Evolutionary conservation across 331 rosid genomes (phyloP), one percentile per base, ranked within the genome.

Genomic region (Arachis monticola): DNA sequence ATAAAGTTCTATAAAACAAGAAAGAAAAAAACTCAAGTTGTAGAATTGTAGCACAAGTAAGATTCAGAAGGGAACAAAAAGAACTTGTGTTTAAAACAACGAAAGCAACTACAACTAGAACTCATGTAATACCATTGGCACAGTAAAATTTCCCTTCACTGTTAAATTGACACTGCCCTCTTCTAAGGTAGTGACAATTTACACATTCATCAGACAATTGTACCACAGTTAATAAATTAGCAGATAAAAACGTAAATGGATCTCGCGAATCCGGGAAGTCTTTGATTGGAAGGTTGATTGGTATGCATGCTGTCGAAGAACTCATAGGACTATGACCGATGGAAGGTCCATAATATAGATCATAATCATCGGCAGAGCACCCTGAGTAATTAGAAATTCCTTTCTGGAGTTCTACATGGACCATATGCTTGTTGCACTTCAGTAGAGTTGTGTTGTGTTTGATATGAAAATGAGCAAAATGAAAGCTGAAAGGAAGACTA

Each of bases 281-380:
- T 12, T 52, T 60, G 17, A 11, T 22, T 44, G 77, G 88, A 67
- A 83, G 75, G 13, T 30, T 61, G 55, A 64, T 2, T 10, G 2
- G 14, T 61, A 62, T n/a, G 51, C 90, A 79, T 1, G 0, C 1
- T 1, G 72, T 3, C 13, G 30, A 61, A 1, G 40, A 1, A 1
- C 0, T 6, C 8, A 6, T 0, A 11, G 30, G 0, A 9, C 5
- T 31, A 6, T 47, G 1, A 17, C 1, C 0, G 8, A 6, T 8
- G 0, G 1, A 8, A 57, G 0, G 0, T 3, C 1, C 7, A 11
- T n/a, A 72, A 14, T 72, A 83, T 48, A 53, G 31, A 42, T 55
- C 5, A 8, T 8, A 2, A 11, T 1, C 30, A 51, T 4, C 38
- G 38, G 38, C 38, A 3, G 38, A 0, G 48, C 3, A 8, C 5